Conservation (phyloP, 345 rosid genomes). For the Draba incana region DNA sequence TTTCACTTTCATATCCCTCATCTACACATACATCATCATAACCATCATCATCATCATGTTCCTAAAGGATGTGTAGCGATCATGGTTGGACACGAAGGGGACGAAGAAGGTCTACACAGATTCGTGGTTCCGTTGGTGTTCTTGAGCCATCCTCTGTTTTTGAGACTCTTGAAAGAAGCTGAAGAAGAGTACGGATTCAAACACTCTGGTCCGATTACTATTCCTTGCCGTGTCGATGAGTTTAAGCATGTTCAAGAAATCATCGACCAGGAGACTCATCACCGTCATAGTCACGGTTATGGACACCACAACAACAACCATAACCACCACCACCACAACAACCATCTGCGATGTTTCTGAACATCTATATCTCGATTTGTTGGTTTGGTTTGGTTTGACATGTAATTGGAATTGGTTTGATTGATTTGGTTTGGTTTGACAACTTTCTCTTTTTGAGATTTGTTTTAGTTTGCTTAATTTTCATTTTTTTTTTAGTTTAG, state of each 20-base stretch:
- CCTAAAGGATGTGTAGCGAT: constrained; percentile 82
- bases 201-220: constrained; percentile 75
- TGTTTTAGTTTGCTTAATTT: constrained; percentile 26
- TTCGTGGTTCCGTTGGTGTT: constrained; percentile 80
- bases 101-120: constrained; percentile 61
- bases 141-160: constrained; percentile 78
- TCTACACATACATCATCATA: constrained; percentile 42
- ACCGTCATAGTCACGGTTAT: constrained; percentile 43
- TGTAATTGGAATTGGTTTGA: constrained; percentile 20
- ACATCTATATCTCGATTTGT: constrained; percentile 19
- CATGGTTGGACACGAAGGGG: constrained; percentile 70
- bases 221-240: constrained; percentile 83
- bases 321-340: constrained; percentile 32
- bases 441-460: background rate
- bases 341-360: constrained; percentile 37
- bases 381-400: constrained; percentile 25
- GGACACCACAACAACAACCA: constrained; percentile 36
- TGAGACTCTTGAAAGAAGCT: constrained; percentile 64
- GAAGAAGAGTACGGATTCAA: constrained; percentile 84
- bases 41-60: constrained; percentile 41
- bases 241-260: constrained; percentile 69
- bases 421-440: constrained; percentile 34
- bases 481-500: constrained; percentile 1
- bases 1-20: constrained; percentile 62
- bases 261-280: constrained; percentile 63